Percentiles rank a stretch among this genome's conserved stretches.
phyloP scores from a whole-genome alignment of 2,329 filamentous ascomycete genomes.

The Venturia effusa region DNA sequence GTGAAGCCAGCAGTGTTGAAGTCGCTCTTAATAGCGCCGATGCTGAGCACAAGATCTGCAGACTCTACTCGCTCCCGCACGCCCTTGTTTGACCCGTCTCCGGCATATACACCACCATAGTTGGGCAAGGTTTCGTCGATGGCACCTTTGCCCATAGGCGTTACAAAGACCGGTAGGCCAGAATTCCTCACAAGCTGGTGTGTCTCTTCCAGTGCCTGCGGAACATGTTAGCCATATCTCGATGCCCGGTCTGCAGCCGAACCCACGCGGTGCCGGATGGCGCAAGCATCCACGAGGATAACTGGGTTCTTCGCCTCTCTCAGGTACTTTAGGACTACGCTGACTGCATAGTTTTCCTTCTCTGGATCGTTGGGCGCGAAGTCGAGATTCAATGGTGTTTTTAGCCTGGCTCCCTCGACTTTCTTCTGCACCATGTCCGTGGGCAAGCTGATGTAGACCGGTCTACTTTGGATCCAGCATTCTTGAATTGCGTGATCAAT shows the following conservation, averaged over 20 bases:
- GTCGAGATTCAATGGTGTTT: constrained; percentile 57
- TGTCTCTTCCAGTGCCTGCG: constrained; percentile 54
- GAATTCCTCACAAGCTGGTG: constrained; percentile 63
- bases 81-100: constrained; percentile 57
- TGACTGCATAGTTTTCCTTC: constrained; percentile 72
- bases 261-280: constrained; percentile 56
- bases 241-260: neutral
- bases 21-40: constrained; percentile 63
- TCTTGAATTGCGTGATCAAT: constrained; percentile 69
- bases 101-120: constrained; percentile 77
- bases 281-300: constrained; percentile 74
- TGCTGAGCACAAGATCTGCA: constrained; percentile 59
- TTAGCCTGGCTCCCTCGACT: constrained; percentile 60
- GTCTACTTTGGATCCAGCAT: constrained; percentile 63
- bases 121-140: constrained; percentile 65
- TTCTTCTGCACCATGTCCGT: constrained; percentile 71
- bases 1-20: constrained; percentile 79
- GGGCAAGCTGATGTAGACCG: constrained; percentile 75
- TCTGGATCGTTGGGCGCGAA: constrained; percentile 56
- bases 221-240: neutral
- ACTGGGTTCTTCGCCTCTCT: constrained; percentile 63
- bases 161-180: constrained; percentile 70
- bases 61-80: constrained; percentile 55
- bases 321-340: constrained; percentile 64
- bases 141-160: constrained; percentile 80